Conservation (phyloP, 805 yeast genomes). For the Zygotorulaspora florentina region DNA sequence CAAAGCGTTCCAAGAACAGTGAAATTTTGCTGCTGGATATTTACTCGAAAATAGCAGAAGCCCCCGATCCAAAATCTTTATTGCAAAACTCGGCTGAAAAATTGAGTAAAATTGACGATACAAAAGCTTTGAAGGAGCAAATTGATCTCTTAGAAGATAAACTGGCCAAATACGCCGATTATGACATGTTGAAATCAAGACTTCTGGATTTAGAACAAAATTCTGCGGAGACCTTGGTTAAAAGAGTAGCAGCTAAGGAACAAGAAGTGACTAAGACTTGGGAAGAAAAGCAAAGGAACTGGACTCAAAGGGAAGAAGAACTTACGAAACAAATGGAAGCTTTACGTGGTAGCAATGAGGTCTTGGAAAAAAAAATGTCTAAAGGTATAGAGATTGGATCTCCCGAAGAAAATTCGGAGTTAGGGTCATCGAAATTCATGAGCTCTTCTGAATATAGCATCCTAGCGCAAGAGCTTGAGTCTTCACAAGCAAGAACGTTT, state of each 20-base stretch:
- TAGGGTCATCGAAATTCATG: background rate
- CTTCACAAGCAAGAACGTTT: slow-evolving; percentile 58
- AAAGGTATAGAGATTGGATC: slow-evolving; percentile 45
- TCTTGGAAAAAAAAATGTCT: slow-evolving; percentile 63
- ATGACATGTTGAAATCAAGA: slow-evolving; percentile 66
- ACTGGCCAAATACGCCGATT: slow-evolving; percentile 65
- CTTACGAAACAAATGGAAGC: slow-evolving; percentile 48
- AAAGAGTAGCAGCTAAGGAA: slow-evolving; percentile 63
- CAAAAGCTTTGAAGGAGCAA: slow-evolving; percentile 49
- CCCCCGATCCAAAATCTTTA: slow-evolving; percentile 88
- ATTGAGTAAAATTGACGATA: slow-evolving; percentile 51
- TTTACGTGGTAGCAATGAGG: slow-evolving; percentile 54
- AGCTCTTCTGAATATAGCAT: slow-evolving; percentile 52
- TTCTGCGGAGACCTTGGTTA: slow-evolving; percentile 50
- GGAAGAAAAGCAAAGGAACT: slow-evolving; percentile 69
- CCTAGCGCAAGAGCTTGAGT: slow-evolving; percentile 69
- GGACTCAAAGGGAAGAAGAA: slow-evolving; percentile 57
- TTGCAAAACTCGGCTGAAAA: slow-evolving; percentile 67
- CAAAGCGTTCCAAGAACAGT: slow-evolving; percentile 68
- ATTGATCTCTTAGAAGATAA: slow-evolving; percentile 51
- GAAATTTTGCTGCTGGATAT: slow-evolving; percentile 71
- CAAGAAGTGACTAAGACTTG: slow-evolving; percentile 62
- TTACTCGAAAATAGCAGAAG: slow-evolving; percentile 75
- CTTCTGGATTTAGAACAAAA: slow-evolving; percentile 57
- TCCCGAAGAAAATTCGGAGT: slow-evolving; percentile 26